Base-by-base conservation (phyloP, 257 asterid species). In the Avicennia marina region DNA sequence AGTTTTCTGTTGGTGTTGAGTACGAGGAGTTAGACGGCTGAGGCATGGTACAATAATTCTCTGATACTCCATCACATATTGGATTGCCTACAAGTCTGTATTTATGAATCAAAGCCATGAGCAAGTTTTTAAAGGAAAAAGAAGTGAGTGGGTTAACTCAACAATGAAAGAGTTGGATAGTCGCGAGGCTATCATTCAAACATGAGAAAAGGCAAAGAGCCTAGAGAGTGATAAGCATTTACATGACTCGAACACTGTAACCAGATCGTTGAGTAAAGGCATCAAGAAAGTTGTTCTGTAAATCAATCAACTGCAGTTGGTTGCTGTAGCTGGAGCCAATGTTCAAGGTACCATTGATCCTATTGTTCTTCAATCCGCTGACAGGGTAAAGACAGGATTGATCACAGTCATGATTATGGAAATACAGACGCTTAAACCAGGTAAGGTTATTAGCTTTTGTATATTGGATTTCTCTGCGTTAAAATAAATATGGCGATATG, bases 41-140 rank as follows among this genome's bases (percentile, higher is more conserved):
- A 4, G 73, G 49, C 56, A 53, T 53, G 32, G 22, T 60, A 44
- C 97, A 89, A 71, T 72, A 89, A 6, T 11, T 53, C 56, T 69
- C 42, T 2, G 65, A 57, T 41, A 32, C 50, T 26, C 64, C 85
- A 1, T 7, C 7, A 52, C 94, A 87, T 41, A 81, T 25, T 11
- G 78, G 90, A 66, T 87, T 87, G 1, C 40, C 80, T 0, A 36
- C 73, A 19, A 87, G 95, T 61, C 95, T 87, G 79, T 64, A 70
- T 32, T 39, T 0, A 56, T n/a, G 21, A 26, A 45, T 46, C 61
- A 57, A 19, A 25, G 20, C 34, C 39, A 29, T 3, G 47, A 18
- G 4, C 0, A 11, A 11, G 0, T 33, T 27, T 5, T 5, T 15
- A 11, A 26, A 26, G 1, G n/a, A 20, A 41, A 56, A 58, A 42